These are phyloP conservation scores for Podaxis rugospora DNA, from an alignment of 768 basidiomycete species.

Conservation along the genomic window DNA sequence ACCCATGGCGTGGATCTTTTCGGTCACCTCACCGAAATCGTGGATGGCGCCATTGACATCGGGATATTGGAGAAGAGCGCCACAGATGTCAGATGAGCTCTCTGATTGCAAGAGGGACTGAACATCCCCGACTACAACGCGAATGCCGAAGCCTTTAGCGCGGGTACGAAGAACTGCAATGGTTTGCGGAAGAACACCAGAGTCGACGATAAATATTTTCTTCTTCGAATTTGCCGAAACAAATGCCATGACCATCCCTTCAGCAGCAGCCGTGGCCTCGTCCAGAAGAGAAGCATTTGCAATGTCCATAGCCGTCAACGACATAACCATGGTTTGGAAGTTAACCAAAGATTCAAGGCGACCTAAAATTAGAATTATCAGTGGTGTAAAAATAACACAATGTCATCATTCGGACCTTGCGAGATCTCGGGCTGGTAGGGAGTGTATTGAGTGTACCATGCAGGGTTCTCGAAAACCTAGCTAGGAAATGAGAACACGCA, in stretches of 20 bases:
- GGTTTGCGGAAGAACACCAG: constrained; percentile 83
- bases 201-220: constrained; percentile 81
- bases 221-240: constrained; percentile 64
- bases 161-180: constrained; percentile 85
- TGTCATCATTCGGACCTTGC: constrained; percentile 62
- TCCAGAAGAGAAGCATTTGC: constrained; percentile 95
- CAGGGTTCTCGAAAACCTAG: constrained; percentile 90
- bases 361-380: constrained; percentile 39
- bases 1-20: constrained; percentile 65
- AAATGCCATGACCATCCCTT: constrained; percentile 96
- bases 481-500: constrained; percentile 2
- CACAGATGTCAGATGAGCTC: constrained; percentile 63
- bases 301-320: constrained; percentile 91
- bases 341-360: constrained; percentile 96
- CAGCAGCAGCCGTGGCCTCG: constrained; percentile 92
- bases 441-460: constrained; percentile 97
- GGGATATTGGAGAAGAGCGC: constrained; percentile 91
- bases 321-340: constrained; percentile 95
- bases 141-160: constrained; percentile 91
- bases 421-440: constrained; percentile 97
- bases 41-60: constrained; percentile 81
- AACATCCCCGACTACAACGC: constrained; percentile 66
- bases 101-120: constrained; percentile 47
- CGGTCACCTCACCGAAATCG: constrained; percentile 64
- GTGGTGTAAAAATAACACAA: not conserved